These are phyloP conservation scores for Populus davidiana DNA, from an alignment of 345 rosid species.

Conservation along the genomic window DNA sequence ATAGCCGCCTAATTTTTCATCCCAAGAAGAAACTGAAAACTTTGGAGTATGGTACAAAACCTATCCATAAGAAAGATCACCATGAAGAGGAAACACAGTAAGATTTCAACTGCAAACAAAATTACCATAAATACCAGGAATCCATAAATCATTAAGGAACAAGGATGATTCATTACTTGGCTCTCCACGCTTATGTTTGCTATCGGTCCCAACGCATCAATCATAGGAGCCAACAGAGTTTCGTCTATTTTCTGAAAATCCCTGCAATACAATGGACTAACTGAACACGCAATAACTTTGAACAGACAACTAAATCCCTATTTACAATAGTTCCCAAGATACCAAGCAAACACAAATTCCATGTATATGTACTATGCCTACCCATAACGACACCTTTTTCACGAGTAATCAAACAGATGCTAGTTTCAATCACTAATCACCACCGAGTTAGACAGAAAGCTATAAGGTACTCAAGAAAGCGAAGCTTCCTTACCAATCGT, in stretches of 20 bases:
- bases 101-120: not conserved
- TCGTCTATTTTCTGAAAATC: slow-evolving; percentile 68
- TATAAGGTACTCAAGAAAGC: not conserved
- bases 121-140: not conserved
- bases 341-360: not conserved
- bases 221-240: slow-evolving; percentile 54
- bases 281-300: too few species aligned
- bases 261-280: slow-evolving; percentile 40
- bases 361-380: not conserved
- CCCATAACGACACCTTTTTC: not conserved
- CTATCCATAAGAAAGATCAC: slow-evolving; percentile 29
- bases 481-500: slow-evolving; percentile 60
- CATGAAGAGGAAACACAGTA: slow-evolving; percentile 10
- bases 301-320: too few species aligned
- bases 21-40: slow-evolving; percentile 79
- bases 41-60: slow-evolving; percentile 92
- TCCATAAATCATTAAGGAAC: not conserved
- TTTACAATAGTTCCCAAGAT: slow-evolving; percentile 11
- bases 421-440: not conserved
- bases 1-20: slow-evolving; percentile 60
- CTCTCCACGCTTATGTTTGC: slow-evolving; percentile 89
- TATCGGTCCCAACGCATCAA: slow-evolving; percentile 64
- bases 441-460: not conserved
- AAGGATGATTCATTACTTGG: slow-evolving; percentile 49
- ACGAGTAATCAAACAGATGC: not conserved